A percentile compares a stretch with the other conserved stretches of the same genome.
Conservation (phyloP, 441 rosid species). For the Jatropha podagrica region DNA sequence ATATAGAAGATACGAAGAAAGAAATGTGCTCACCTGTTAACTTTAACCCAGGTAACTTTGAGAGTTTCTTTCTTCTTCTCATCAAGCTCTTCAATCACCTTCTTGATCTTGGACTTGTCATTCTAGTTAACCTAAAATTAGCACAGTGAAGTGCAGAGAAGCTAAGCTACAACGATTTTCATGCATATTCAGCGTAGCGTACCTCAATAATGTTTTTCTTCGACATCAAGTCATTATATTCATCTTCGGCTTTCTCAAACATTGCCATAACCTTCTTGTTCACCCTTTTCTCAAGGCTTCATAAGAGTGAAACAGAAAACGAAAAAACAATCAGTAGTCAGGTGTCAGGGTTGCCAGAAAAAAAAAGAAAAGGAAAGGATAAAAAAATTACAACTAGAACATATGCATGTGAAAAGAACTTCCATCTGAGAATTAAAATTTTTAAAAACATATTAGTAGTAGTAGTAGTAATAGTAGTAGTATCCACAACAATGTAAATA, state of each 20-base stretch:
- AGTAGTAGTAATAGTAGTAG: background rate
- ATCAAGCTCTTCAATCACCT: slow-evolving; percentile 97
- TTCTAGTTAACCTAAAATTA: slow-evolving; percentile 44
- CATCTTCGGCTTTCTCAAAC: slow-evolving; percentile 99
- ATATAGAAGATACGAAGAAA: background rate
- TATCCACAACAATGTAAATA: background rate
- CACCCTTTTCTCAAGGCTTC: slow-evolving; percentile 95
- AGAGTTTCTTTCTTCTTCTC: slow-evolving; percentile 99
- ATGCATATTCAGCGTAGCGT: slow-evolving; percentile 24
- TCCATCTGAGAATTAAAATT: background rate
- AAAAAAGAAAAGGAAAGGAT: background rate
- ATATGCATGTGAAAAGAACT: background rate
- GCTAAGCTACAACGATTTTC: slow-evolving; percentile 16
- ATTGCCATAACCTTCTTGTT: slow-evolving; percentile 99
- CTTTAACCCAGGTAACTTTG: slow-evolving; percentile 98
- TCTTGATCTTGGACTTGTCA: slow-evolving; percentile 93
- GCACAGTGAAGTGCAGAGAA: slow-evolving; percentile 19
- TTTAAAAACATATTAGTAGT: background rate
- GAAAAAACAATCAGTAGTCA: slow-evolving; percentile 20
- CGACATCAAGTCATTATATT: slow-evolving; percentile 88
- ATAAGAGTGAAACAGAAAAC: slow-evolving; percentile 21
- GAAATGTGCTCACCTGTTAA: slow-evolving; percentile 51
- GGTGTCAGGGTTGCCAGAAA: slow-evolving; percentile 8
- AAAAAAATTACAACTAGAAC: background rate
- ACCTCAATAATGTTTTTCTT: slow-evolving; percentile 98